Evolutionary conservation across 1,284 basidiomycete species (phyloP).

Genomic region (Sanghuangporus baumii): DNA sequence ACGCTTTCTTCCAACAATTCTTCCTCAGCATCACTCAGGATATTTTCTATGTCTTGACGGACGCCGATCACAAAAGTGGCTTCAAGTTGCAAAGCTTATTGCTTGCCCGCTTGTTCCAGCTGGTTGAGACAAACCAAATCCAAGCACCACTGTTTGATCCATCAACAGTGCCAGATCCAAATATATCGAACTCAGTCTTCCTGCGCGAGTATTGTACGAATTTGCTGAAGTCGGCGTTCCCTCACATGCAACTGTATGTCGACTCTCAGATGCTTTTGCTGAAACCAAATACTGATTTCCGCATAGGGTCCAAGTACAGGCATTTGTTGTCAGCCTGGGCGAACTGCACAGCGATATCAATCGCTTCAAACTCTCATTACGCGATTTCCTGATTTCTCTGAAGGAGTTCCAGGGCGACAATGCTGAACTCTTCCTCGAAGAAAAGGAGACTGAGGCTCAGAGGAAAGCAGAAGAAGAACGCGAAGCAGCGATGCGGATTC

Average conservation of each 20-base stretch:
- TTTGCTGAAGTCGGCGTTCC: conserved; percentile 83
- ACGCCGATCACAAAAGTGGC: conserved; percentile 97
- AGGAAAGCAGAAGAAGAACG: conserved; percentile 73
- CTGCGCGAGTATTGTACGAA: conserved; percentile 87
- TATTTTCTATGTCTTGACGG: conserved; percentile 96
- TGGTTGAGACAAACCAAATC: conserved; percentile 83
- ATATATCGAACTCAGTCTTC: conserved; percentile 79
- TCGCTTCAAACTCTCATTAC: conserved; percentile 92
- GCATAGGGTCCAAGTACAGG: conserved; percentile 62
- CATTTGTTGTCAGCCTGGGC: conserved; percentile 78
- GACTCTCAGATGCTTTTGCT: conserved; percentile 5
- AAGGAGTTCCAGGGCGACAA: conserved; percentile 91
- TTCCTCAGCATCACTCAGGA: conserved; percentile 93
- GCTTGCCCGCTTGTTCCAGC: conserved; percentile 91
- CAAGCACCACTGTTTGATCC: conserved; percentile 86
- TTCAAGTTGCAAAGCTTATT: conserved; percentile 89
- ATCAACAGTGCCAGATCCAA: conserved; percentile 65
- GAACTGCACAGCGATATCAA: conserved; percentile 88
- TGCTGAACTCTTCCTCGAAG: conserved; percentile 86
- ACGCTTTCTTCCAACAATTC: conserved; percentile 86
- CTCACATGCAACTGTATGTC: conserved; percentile 81
- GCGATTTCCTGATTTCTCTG: conserved; percentile 87
- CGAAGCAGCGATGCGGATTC: conserved; percentile 87
- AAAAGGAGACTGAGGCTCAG: conserved; percentile 85
- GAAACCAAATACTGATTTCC: conserved; percentile 17